Evolutionary conservation across 768 basidiomycete genomes (phyloP).

Genomic region (Amanita fuliginea): DNA sequence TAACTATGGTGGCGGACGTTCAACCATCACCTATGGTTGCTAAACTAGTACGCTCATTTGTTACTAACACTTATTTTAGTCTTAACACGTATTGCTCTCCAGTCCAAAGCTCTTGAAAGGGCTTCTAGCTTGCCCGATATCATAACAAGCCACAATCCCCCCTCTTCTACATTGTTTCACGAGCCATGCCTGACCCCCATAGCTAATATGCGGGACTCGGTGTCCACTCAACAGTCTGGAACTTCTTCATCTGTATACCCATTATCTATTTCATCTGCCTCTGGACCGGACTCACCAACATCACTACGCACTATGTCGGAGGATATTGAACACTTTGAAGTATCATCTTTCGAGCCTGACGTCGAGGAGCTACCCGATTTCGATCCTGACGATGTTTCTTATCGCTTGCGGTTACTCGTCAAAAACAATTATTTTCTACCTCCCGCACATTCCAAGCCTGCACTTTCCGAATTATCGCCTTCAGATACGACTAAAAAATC

Average conservation of each 20-base stretch:
- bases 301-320: slow-evolving; percentile 50
- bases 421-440: slow-evolving; percentile 86
- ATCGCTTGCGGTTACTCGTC: slow-evolving; percentile 73
- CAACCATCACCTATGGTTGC: slow-evolving; percentile 15
- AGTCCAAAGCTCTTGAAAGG: slow-evolving; percentile 24
- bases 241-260: slow-evolving; percentile 75
- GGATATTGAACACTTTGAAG: slow-evolving; percentile 28
- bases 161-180: slow-evolving; percentile 37
- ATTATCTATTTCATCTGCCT: slow-evolving; percentile 53
- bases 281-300: slow-evolving; percentile 51
- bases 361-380: slow-evolving; percentile 39
- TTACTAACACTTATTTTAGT: neutral
- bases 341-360: slow-evolving; percentile 38
- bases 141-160: slow-evolving; percentile 22
- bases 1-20: slow-evolving; percentile 20
- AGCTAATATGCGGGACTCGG: slow-evolving; percentile 39
- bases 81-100: slow-evolving; percentile 2
- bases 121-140: slow-evolving; percentile 20
- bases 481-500: slow-evolving; percentile 33
- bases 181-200: slow-evolving; percentile 32
- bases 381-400: slow-evolving; percentile 72
- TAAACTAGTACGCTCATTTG: slow-evolving; percentile 24
- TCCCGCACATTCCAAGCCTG: slow-evolving; percentile 78
- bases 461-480: slow-evolving; percentile 48
- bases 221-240: slow-evolving; percentile 53